phyloP scores from a whole-genome alignment of 2,329 filamentous ascomycete species.

The Davidsoniella virescens region DNA sequence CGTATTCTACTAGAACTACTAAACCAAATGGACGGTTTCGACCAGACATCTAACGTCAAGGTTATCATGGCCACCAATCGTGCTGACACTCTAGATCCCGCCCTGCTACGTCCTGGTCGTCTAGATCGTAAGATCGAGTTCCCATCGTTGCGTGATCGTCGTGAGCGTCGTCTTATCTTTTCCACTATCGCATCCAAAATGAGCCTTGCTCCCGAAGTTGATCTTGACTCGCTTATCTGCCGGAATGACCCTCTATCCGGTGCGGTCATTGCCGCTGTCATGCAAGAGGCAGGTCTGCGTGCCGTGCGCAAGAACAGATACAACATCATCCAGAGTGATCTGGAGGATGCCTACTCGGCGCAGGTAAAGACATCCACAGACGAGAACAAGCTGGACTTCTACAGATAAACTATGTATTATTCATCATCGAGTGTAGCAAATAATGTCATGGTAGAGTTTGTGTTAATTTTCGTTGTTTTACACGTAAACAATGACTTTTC shows the following conservation, averaged over 20 bases:
- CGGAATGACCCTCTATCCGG: constrained; percentile 91
- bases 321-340: constrained; percentile 93
- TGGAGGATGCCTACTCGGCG: constrained; percentile 92
- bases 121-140: constrained; percentile 98
- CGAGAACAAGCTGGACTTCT: constrained; percentile 77
- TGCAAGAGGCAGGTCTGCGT: constrained; percentile 93
- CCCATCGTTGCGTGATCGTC: constrained; percentile 80
- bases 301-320: constrained; percentile 96
- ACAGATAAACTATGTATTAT: constrained; percentile 41
- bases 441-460: too few relatives aligned
- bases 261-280: constrained; percentile 93
- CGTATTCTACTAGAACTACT: constrained; percentile 93
- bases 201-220: constrained; percentile 91
- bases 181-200: constrained; percentile 93
- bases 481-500: not conserved
- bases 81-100: constrained; percentile 90
- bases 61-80: constrained; percentile 99
- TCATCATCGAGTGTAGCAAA: too few relatives aligned
- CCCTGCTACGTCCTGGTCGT: constrained; percentile 82
- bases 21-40: constrained; percentile 99
- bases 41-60: constrained; percentile 97
- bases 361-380: constrained; percentile 70
- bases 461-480: not conserved
- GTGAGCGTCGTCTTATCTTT: constrained; percentile 93
- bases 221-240: constrained; percentile 89